phyloP scores from a whole-genome alignment of 768 basidiomycete species.

The Phlegmacium glaucopus region DNA sequence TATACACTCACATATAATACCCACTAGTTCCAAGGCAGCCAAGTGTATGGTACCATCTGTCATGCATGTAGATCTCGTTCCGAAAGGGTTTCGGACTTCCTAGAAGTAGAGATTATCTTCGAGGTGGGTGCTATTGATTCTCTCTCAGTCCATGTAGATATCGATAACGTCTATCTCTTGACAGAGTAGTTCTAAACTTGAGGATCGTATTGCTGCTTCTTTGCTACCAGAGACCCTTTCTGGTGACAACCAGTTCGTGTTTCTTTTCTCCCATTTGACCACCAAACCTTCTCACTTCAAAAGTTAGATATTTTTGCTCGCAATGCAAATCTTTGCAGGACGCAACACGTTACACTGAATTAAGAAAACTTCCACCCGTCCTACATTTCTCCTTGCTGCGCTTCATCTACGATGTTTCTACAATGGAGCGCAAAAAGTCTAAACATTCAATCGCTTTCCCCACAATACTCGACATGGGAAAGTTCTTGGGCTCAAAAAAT shows the following conservation, averaged over 20 bases:
- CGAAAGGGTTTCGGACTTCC: constrained; percentile 67
- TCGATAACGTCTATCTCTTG: not conserved
- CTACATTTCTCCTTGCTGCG: constrained; percentile 90
- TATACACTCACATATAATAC: not conserved
- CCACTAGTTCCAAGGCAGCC: constrained; percentile 80
- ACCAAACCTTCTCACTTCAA: not conserved
- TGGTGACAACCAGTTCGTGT: constrained; percentile 74
- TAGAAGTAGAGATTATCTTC: constrained; percentile 87
- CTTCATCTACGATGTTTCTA: constrained; percentile 82
- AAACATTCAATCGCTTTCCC: constrained; percentile 84
- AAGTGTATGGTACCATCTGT: constrained; percentile 81
- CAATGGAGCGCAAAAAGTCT: constrained; percentile 83
- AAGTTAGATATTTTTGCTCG: constrained; percentile 73
- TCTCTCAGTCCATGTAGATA: not conserved
- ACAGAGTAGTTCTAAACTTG: constrained; percentile 69
- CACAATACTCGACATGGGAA: constrained; percentile 64
- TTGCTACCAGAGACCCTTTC: constrained; percentile 70
- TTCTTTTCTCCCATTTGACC: not conserved
- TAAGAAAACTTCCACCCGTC: constrained; percentile 76
- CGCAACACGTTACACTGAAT: constrained; percentile 73
- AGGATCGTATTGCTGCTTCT: constrained; percentile 64
- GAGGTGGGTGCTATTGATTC: constrained; percentile 44
- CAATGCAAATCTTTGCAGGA: constrained; percentile 69
- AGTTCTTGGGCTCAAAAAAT: constrained; percentile 44
- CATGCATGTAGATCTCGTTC: constrained; percentile 64